A percentile compares a stretch with the other conserved stretches of the same genome.
Evolutionary conservation across 768 basidiomycete species (phyloP).

Genomic region (Suillus weaverae): DNA sequence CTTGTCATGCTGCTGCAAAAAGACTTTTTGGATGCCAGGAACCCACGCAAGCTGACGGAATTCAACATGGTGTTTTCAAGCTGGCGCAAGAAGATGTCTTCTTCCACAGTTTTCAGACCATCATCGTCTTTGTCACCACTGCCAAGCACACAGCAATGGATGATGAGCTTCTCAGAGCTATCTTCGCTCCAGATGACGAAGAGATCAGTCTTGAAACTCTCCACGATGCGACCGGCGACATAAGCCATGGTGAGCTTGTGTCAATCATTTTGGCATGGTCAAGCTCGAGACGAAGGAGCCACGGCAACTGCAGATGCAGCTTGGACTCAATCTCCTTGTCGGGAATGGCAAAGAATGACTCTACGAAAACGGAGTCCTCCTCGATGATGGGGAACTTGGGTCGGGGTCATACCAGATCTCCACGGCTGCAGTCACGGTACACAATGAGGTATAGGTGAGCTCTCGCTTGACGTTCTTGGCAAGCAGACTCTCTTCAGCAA

Average conservation of each 20-base stretch:
- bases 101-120: conserved; percentile 71
- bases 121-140: conserved; percentile 89
- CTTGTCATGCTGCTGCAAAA: conserved; percentile 87
- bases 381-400: conserved; percentile 88
- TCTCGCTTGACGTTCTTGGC: conserved; percentile 93
- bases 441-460: conserved; percentile 88
- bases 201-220: conserved; percentile 92
- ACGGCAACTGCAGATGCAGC: conserved; percentile 89
- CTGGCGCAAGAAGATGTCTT: conserved; percentile 95
- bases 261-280: conserved; percentile 98
- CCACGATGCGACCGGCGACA: conserved; percentile 90
- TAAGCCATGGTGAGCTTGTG: conserved; percentile 94
- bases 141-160: conserved; percentile 91
- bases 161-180: conserved; percentile 94
- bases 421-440: conserved; percentile 91
- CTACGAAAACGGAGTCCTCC: conserved; percentile 93
- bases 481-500: conserved; percentile 53
- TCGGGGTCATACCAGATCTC: conserved; percentile 99
- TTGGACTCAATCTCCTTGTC: conserved; percentile 94
- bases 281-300: conserved; percentile 95
- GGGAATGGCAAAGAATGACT: conserved; percentile 99
- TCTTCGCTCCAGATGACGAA: conserved; percentile 99
- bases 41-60: conserved; percentile 95
- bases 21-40: conserved; percentile 85
- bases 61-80: conserved; percentile 97